These are phyloP conservation scores for Clarireedia paspali DNA, from an alignment of 2,329 filamentous ascomycete genomes.

Conservation along the genomic window DNA sequence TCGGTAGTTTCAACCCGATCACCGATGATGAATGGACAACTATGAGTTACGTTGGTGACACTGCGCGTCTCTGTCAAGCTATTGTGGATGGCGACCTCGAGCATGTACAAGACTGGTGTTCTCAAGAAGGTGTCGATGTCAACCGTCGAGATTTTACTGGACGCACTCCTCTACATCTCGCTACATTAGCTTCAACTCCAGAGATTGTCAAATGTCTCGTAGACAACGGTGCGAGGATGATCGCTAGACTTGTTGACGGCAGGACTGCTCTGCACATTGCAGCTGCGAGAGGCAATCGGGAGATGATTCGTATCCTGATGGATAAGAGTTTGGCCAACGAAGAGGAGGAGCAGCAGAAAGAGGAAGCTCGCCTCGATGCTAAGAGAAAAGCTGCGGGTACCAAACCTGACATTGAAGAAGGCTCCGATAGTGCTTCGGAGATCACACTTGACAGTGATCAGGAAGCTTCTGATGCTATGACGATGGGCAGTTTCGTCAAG, in stretches of 20 bases:
- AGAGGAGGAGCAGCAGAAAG: constrained; percentile 53
- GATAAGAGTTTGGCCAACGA: constrained; percentile 69
- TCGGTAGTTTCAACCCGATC: constrained; percentile 70
- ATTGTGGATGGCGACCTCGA: constrained; percentile 69
- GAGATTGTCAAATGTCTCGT: constrained; percentile 66
- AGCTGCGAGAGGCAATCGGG: constrained; percentile 57
- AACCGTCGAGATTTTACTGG: constrained; percentile 74
- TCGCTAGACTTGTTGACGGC: constrained; percentile 70
- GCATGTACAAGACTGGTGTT: constrained; percentile 61
- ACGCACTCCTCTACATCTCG: constrained; percentile 70
- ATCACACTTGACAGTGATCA: constrained; percentile 23
- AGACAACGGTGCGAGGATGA: constrained; percentile 62
- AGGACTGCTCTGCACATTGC: constrained; percentile 78
- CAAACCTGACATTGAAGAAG: constrained; percentile 29
- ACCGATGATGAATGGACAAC: constrained; percentile 82
- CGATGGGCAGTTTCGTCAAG: constrained; percentile 70
- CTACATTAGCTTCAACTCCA: constrained; percentile 58
- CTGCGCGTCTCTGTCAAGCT: constrained; percentile 67
- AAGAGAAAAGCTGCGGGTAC: constrained; percentile 13
- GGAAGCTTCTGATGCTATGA: constrained; percentile 37
- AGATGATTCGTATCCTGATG: constrained; percentile 66
- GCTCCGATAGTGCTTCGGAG: constrained; percentile 31
- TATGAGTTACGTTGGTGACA: constrained; percentile 83
- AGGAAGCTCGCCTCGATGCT: constrained; percentile 33
- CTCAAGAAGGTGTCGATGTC: constrained; percentile 59